Base-by-base conservation (phyloP, 1,139 yeast species). In the Saccharomyces hybrid region DNA sequence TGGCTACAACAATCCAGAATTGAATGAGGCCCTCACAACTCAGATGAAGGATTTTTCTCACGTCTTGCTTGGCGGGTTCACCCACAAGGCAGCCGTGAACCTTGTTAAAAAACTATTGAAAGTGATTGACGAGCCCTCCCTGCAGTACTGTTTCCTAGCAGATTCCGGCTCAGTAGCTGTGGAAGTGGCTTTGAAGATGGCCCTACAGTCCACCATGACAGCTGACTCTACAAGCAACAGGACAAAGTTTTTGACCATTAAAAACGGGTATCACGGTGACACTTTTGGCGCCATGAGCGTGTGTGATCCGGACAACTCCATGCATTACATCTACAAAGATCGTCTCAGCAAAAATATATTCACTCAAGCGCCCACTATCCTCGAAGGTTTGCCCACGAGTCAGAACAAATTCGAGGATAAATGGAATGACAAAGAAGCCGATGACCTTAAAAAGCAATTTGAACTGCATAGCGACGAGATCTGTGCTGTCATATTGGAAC, bases 101-200 rank as follows among this genome's bases (percentile, higher is more conserved):
- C 55, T 69, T 6, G 63, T 61, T 14, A 55, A 61, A 46, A 61
- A 58, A 47, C 54, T 70, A 19, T 34, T 68, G 5, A 56, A 56
- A 9, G 54, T 69, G 57, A 63, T 70, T 5, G 62, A 66, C 52
- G 60, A 60, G 47, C 52, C 57, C 1, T 53, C 61, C 19, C 56
- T 70, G 42, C 64, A 67, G 8, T 63, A 65, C 38, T 62, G 67
- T 14, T 70, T 70, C 53, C 53, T 69, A n/a, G 71, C 71, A 1
- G 70, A 66, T 52, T 78, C 82, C 6, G 84, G 83, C 12, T 78
- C 82, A n/a, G 83, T 79, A 63, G 73, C 82, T 21, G 79, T 78
- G 60, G 83, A 80, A 63, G 76, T 77, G 61, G 80, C 81, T 8
- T 63, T 79, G 72, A 79, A 78, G 67, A 74, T 79, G 63, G 74